These are phyloP conservation scores for Trichoderma semiorbis DNA, from an alignment of 2,329 filamentous ascomycete genomes.

Conservation along the genomic window DNA sequence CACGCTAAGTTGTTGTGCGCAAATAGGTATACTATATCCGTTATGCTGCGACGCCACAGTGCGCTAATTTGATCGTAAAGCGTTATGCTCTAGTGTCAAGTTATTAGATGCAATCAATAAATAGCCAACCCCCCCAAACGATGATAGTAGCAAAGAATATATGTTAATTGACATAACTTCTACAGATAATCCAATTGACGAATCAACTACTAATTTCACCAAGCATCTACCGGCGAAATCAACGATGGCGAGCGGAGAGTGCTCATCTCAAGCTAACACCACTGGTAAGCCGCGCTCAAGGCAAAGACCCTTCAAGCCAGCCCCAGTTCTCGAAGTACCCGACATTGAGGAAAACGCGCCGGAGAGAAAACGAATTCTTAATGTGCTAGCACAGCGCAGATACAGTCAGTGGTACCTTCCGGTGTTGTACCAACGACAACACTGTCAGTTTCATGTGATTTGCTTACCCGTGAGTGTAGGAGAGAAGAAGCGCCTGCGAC, in stretches of 20 bases:
- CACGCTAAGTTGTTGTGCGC: not conserved
- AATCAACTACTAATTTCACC: not conserved
- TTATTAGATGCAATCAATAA: not conserved
- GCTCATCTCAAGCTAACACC: not conserved
- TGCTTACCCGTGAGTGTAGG: constrained; percentile 22
- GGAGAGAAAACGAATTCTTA: constrained; percentile 52
- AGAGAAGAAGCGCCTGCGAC: constrained; percentile 33
- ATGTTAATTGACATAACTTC: not conserved
- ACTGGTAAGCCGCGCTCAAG: constrained; percentile 32
- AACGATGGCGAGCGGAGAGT: not conserved
- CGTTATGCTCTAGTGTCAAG: constrained; percentile 12
- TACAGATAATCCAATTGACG: too few species aligned
- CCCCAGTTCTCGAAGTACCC: constrained; percentile 42
- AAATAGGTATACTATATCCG: not conserved
- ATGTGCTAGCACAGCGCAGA: constrained; percentile 52
- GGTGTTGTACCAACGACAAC: not conserved
- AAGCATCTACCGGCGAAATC: not conserved
- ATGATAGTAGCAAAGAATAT: not conserved
- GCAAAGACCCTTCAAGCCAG: constrained; percentile 40
- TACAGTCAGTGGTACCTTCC: constrained; percentile 38
- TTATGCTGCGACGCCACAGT: not conserved
- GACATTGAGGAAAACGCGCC: constrained; percentile 48
- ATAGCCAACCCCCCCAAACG: not conserved
- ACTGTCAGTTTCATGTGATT: not conserved
- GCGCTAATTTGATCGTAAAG: not conserved